phyloP scores from a whole-genome alignment of 106 monocot genomes.

The Apostasia shenzhenica region DNA sequence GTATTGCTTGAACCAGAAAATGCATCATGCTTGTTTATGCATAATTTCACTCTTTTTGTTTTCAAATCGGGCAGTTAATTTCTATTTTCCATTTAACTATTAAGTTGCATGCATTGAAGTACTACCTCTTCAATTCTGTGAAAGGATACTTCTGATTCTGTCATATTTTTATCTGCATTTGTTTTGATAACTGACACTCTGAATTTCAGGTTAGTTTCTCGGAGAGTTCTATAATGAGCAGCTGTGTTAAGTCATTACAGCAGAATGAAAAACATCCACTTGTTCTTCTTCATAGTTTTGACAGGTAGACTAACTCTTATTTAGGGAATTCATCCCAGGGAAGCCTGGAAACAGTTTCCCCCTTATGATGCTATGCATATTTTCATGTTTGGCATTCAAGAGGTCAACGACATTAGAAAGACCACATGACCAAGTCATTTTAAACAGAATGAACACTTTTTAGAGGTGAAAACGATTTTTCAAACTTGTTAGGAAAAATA shows the following conservation, averaged over 20 bases:
- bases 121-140: too few relatives aligned
- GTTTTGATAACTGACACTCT: not conserved
- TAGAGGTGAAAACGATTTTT: not conserved
- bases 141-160: too few relatives aligned
- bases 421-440: not conserved
- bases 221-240: slow-evolving; percentile 54
- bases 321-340: not conserved
- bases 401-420: not conserved
- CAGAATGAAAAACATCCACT: slow-evolving; percentile 38
- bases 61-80: too few relatives aligned
- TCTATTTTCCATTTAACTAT: too few relatives aligned
- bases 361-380: not conserved
- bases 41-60: too few relatives aligned
- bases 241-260: slow-evolving; percentile 67
- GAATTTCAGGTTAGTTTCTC: slow-evolving; percentile 45
- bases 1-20: too few relatives aligned
- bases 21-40: too few relatives aligned
- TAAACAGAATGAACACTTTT: not conserved
- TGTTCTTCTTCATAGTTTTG: slow-evolving; percentile 92
- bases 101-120: too few relatives aligned
- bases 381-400: not conserved
- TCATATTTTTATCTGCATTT: too few relatives aligned
- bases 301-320: slow-evolving; percentile 36
- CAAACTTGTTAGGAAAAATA: not conserved
- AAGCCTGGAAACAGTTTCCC: not conserved